phyloP scores from a whole-genome alignment of 495 filamentous ascomycete species.

The Hypoxylon rickii region DNA sequence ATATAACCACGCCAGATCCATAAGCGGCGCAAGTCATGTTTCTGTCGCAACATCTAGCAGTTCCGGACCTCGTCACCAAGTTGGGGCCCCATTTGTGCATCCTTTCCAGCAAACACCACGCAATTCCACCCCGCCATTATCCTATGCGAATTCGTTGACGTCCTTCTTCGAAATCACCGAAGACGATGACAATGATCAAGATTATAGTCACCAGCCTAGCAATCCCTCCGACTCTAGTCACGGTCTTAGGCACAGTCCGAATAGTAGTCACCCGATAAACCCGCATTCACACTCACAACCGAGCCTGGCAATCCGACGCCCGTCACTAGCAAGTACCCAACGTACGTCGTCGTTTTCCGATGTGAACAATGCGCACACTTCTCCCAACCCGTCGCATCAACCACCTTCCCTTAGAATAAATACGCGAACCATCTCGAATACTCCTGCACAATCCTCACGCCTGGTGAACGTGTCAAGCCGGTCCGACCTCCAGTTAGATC shows the following conservation, averaged over 20 bases:
- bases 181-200: conserved; percentile 49
- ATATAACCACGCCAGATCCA: conserved; percentile 55
- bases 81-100: conserved; percentile 54
- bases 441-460: conserved; percentile 41
- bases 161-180: conserved; percentile 56
- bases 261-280: conserved; percentile 25
- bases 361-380: conserved; percentile 31
- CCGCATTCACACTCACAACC: conserved; percentile 36
- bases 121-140: conserved; percentile 59
- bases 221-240: conserved; percentile 4
- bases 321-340: conserved; percentile 45
- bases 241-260: conserved; percentile 25
- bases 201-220: conserved; percentile 11
- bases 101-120: conserved; percentile 62
- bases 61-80: conserved; percentile 38
- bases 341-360: conserved; percentile 50
- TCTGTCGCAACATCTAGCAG: conserved; percentile 50
- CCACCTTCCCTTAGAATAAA: conserved; percentile 49
- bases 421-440: conserved; percentile 41
- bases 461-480: conserved; percentile 48
- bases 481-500: conserved; percentile 45
- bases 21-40: conserved; percentile 54
- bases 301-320: conserved; percentile 36
- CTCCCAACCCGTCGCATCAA: conserved; percentile 29
- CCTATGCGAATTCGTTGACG: conserved; percentile 56